Conservation (phyloP, 768 basidiomycete genomes). For the Calocybe gangraenosa region DNA sequence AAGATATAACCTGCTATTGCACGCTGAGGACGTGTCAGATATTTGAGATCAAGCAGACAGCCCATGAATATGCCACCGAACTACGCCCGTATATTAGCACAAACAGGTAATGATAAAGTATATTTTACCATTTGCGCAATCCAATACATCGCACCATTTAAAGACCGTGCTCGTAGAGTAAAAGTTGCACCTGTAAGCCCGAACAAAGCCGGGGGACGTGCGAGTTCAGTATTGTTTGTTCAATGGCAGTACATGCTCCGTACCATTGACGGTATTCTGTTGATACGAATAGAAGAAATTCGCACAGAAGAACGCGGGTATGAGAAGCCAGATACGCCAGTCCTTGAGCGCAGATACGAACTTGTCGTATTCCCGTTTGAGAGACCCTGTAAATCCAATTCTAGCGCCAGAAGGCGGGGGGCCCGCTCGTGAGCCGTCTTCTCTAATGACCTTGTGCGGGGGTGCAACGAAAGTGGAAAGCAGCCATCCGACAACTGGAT, state of each 20-base stretch:
- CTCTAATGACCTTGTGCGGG: conserved; percentile 22
- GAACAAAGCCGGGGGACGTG: too few species aligned
- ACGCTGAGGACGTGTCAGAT: conserved; percentile 23
- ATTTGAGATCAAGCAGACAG: conserved; percentile 23
- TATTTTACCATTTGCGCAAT: conserved; percentile 24
- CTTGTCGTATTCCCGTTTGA: conserved; percentile 18
- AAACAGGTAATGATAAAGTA: background rate
- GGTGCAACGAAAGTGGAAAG: conserved; percentile 19
- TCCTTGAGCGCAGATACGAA: conserved; percentile 18
- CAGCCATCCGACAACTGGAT: conserved; percentile 22
- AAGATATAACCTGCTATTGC: conserved; percentile 22
- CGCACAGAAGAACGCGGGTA: conserved; percentile 27
- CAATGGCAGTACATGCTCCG: too few species aligned
- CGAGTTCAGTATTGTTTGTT: too few species aligned
- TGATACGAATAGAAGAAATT: conserved; percentile 29
- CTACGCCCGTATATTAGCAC: conserved; percentile 5
- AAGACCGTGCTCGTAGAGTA: conserved; percentile 23
- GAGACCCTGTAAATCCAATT: conserved; percentile 13
- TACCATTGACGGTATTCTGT: conserved; percentile 24
- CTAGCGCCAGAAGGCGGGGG: conserved; percentile 14
- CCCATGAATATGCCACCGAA: conserved; percentile 23
- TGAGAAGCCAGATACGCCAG: conserved; percentile 23
- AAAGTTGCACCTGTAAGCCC: conserved; percentile 18
- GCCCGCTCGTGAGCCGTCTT: conserved; percentile 22
- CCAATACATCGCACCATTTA: conserved; percentile 27